Evolutionary conservation across 495 filamentous ascomycete species (phyloP), one percentile per base, ranked within the genome.

Genomic region (Podospora appendiculata): DNA sequence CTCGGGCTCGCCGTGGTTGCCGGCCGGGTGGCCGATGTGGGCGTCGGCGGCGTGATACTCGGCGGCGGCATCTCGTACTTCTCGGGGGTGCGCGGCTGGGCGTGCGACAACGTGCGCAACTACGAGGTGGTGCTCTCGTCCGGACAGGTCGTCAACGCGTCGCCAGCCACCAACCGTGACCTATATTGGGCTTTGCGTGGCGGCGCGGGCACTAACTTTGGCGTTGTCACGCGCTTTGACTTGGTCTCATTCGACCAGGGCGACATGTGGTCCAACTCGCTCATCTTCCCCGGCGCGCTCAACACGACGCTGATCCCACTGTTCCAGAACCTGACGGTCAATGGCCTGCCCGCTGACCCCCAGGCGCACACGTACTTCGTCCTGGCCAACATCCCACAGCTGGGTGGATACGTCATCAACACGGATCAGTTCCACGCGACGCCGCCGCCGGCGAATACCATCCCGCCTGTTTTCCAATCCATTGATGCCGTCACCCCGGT

Each of bases 161-260:
- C 69, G 52, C 52, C 65, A 39, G 57, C 49, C 10, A 52, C 46
- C 13, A 61, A 80, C 61, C 16, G 57, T 4, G 76, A 83, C 58
- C 70, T 85, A 1, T 83, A 68, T 68, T 75, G 73, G 69, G 79
- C 80, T 17, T 61, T 84, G 50, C 79, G 79, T 60, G 79, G 78
- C 4, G 80, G 79, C 13, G 79, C 72, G 12, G 72, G 68, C 50
- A 78, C 74, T 56, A 82, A 79, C 64, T 81, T 81, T 46, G 80
- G 81, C 8, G 64, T 82, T 2, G 77, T 80, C 17, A 81, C 78
- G 4, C 47, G 58, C 13, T 59, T 69, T 54, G 58, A 67, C 42
- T 32, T 71, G 6, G 51, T 38, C 11, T 35, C 57, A 4, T 65
- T 67, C 43, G 61, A 62, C 36, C 56, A 61, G 38, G 56, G 60